Conservation (phyloP, 2,329 filamentous ascomycete genomes). For the Stachybotrys chartarum region DNA sequence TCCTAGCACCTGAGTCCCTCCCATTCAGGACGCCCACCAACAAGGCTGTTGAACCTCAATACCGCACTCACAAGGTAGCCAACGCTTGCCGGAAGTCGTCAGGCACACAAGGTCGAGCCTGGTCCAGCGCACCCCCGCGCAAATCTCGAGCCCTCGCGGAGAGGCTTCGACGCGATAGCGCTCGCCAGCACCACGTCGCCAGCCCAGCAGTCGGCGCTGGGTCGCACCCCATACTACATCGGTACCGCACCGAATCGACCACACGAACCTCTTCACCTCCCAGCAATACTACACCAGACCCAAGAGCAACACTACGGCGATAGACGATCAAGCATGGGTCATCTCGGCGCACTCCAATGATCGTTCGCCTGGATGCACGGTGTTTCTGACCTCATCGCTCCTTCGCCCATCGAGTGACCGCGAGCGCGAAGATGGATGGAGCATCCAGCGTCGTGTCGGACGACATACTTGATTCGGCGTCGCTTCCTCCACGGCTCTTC, state of each 20-base stretch:
- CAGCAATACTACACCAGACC: neutral
- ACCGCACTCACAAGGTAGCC: too few relatives aligned
- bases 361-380: constrained; percentile 17
- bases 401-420: constrained; percentile 11
- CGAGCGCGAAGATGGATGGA: constrained; percentile 42
- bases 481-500: constrained; percentile 59
- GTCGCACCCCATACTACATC: neutral
- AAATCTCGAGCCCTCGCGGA: too few relatives aligned
- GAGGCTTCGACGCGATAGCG: neutral
- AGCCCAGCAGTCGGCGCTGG: neutral
- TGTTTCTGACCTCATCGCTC: constrained; percentile 11
- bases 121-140: too few relatives aligned
- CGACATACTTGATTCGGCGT: constrained; percentile 55
- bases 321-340: constrained; percentile 22
- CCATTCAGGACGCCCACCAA: too few relatives aligned
- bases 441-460: constrained; percentile 37
- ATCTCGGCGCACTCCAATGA: constrained; percentile 15
- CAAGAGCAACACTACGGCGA: neutral
- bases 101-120: too few relatives aligned
- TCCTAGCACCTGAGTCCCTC: too few relatives aligned
- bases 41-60: too few relatives aligned
- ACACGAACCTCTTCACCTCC: neutral
- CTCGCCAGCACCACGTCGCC: neutral
- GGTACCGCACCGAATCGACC: neutral
- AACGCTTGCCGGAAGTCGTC: too few relatives aligned